These are phyloP conservation scores for Salvia hispanica DNA, from an alignment of 257 asterid genomes.

Conservation along the genomic window DNA sequence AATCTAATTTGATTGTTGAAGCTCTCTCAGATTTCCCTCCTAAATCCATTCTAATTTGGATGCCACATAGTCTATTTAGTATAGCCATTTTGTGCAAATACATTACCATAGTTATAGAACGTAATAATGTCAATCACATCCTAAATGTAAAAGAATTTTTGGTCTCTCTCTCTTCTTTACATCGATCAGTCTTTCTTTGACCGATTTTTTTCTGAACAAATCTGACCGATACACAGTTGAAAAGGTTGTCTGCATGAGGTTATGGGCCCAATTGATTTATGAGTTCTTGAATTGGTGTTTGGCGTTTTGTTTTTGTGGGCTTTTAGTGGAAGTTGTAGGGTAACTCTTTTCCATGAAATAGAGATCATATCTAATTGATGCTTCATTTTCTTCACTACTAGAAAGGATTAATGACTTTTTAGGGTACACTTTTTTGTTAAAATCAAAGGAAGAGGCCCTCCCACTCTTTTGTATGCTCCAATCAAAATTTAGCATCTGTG, in stretches of 20 bases:
- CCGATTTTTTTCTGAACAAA: background rate
- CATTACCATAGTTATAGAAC: no score
- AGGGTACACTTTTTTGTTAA: background rate
- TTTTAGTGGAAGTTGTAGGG: constrained; percentile 27
- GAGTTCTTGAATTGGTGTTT: constrained; percentile 8
- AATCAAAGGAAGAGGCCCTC: constrained; percentile 6
- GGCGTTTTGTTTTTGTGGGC: constrained; percentile 2
- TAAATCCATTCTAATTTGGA: no score
- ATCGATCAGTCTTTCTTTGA: constrained; percentile 29
- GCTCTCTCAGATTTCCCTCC: no score
- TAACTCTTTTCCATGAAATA: background rate
- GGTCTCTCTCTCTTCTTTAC: constrained; percentile 25
- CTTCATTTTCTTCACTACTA: constrained; percentile 15
- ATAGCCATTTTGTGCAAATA: no score
- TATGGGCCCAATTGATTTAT: constrained; percentile 34
- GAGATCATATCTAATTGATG: constrained; percentile 16
- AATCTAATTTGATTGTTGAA: no score
- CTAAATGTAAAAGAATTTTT: no score
- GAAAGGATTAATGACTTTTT: constrained; percentile 3
- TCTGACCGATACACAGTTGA: constrained; percentile 29
- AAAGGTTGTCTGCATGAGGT: constrained; percentile 23
- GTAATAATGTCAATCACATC: no score
- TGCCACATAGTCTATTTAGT: background rate
- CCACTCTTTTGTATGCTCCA: no score
- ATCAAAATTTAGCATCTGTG: no score